Evolutionary conservation across 768 basidiomycete genomes (phyloP).

Genomic region (Suillus weaverae): DNA sequence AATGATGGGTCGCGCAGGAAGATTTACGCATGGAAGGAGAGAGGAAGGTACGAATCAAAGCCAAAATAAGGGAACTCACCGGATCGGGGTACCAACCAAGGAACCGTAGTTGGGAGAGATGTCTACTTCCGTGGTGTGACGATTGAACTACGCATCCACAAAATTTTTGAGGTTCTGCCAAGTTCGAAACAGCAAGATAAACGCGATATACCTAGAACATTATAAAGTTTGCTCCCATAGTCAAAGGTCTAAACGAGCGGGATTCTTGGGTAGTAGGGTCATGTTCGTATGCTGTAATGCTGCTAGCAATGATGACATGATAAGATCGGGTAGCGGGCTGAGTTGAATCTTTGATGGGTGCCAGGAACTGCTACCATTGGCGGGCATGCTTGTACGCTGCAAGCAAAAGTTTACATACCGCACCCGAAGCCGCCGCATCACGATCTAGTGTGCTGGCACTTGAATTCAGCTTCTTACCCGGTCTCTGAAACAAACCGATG

Average conservation of each 20-base stretch:
- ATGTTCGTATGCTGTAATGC: slow-evolving; percentile 12
- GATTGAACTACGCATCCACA: not conserved
- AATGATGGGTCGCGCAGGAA: slow-evolving; percentile 1
- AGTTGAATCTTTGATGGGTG: slow-evolving; percentile 14
- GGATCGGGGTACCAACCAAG: slow-evolving; percentile 8
- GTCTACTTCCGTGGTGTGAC: slow-evolving; percentile 2
- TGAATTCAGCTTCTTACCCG: not conserved
- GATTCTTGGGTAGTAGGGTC: not conserved
- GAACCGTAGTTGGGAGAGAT: slow-evolving; percentile 7
- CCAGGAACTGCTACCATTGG: slow-evolving; percentile 12
- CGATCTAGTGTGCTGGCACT: slow-evolving; percentile 3
- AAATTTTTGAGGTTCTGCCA: not conserved
- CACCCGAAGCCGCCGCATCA: not conserved
- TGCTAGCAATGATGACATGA: slow-evolving; percentile 5
- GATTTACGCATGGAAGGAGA: slow-evolving; percentile 2
- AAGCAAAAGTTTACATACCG: slow-evolving; percentile 1
- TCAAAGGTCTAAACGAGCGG: not conserved
- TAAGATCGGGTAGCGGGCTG: slow-evolving; percentile 15
- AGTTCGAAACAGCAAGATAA: not conserved
- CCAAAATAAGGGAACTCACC: slow-evolving; percentile 8
- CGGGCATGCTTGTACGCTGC: not conserved
- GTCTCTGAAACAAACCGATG: slow-evolving; percentile 1
- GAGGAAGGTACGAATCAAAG: slow-evolving; percentile 6
- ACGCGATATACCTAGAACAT: not conserved
- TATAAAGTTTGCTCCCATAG: slow-evolving; percentile 2